Base-by-base conservation (phyloP, 1,284 basidiomycete genomes). In the Ceratorhiza oryzae-sativae region DNA sequence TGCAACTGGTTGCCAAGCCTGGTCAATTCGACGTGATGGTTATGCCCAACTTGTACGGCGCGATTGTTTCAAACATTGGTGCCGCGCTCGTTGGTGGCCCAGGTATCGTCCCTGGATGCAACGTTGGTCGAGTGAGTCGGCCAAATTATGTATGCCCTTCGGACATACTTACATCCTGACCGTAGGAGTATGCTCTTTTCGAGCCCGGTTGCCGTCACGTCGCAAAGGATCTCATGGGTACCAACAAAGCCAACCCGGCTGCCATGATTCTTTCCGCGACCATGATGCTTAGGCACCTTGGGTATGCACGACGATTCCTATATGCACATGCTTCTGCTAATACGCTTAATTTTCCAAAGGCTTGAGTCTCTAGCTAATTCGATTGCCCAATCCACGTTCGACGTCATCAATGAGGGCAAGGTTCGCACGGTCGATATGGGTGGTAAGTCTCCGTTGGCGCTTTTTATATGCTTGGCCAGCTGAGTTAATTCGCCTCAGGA, bases 121-220 rank as follows among this genome's bases (percentile, higher is more conserved):
- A 99, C 83, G 93, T 99, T 79, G 97, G 97, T 78, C 87, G 94
- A 73, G 92, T 94, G 78, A 76, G 88, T 83, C 25, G 39, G 49
- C 20, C 45, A 36, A 6, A 27, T n/a, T 32, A 67, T 46, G 41
- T 65, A 34, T 60, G 25, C 45, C 59, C 39, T 25, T 15, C 13
- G 2, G 36, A 39, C 36, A 39, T 36, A n/a, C n/a, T n/a, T n/a
- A n/a, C n/a, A n/a, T n/a, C n/a, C 34, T 36, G 25, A 10, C 32
- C 36, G 48, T 76, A 93, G 90, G 97, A 99, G 82, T 98, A 95
- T 81, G 97, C 97, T 41, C 87, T 99, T 72, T 99, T 99, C 82
- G 97, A 99, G 84, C 97, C 97, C 61, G 97, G 97, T 79, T 98
- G 97, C 84, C 91, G 97, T 83, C 97, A 99, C 83, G 95, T 98